Conservation (phyloP, 495 filamentous ascomycete species). For the Penicillium samsonianum region DNA sequence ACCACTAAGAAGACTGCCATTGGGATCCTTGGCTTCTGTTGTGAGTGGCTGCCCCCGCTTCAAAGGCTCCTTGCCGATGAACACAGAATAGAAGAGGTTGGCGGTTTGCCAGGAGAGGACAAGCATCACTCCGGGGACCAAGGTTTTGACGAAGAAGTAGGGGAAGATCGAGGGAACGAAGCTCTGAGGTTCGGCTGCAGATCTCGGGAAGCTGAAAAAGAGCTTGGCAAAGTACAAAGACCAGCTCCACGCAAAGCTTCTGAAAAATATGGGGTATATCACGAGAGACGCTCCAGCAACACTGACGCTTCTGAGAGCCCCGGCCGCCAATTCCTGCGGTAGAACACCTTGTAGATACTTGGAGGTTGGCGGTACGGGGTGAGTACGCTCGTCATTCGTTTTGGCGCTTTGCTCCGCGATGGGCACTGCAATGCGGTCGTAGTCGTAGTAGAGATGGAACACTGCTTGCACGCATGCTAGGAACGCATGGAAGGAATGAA, state of each 20-base stretch:
- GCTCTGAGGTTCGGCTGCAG: conserved; percentile 58
- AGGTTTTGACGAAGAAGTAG: conserved; percentile 60
- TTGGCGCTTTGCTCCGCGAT: conserved; percentile 40
- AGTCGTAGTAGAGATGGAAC: conserved; percentile 71
- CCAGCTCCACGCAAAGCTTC: conserved; percentile 63
- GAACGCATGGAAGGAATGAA: conserved; percentile 67
- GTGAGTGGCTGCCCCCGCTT: conserved; percentile 85
- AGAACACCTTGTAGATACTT: conserved; percentile 35
- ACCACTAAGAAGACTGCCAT: conserved; percentile 83
- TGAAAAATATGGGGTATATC: conserved; percentile 65
- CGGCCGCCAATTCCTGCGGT: conserved; percentile 26
- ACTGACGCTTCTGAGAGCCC: conserved; percentile 44
- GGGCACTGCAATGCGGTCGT: conserved; percentile 66
- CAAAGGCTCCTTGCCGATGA: conserved; percentile 76
- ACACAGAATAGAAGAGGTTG: conserved; percentile 74
- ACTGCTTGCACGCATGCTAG: conserved; percentile 69
- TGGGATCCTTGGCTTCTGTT: conserved; percentile 81
- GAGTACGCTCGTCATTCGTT: conserved; percentile 38
- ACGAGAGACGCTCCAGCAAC: conserved; percentile 49
- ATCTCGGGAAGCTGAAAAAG: conserved; percentile 72
- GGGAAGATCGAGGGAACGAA: conserved; percentile 56
- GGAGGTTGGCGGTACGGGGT: conserved; percentile 36
- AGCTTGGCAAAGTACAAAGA: conserved; percentile 67
- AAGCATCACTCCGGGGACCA: conserved; percentile 65
- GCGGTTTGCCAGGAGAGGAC: conserved; percentile 70